phyloP scores from a whole-genome alignment of 2,329 filamentous ascomycete genomes.

The Botrytis elliptica region DNA sequence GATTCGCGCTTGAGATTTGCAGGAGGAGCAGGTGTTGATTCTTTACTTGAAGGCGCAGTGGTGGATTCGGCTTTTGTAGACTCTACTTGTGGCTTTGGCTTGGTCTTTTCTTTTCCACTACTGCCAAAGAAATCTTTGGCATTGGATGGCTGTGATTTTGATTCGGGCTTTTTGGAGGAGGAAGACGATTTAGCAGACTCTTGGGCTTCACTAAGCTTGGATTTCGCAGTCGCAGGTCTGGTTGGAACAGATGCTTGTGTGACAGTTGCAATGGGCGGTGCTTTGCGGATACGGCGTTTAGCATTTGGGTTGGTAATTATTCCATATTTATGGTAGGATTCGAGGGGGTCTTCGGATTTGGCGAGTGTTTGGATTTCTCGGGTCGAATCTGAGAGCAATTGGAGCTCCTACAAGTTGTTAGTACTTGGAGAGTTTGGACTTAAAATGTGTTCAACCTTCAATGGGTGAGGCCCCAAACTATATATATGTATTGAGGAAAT shows the following conservation, averaged over 20 bases:
- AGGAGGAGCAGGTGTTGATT: slow-evolving; percentile 32
- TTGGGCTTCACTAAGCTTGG: slow-evolving; percentile 21
- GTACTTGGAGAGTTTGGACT: neutral
- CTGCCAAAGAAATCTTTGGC: slow-evolving; percentile 41
- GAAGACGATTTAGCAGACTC: slow-evolving; percentile 23
- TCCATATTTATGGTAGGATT: slow-evolving; percentile 63
- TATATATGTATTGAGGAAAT: slow-evolving; percentile 83
- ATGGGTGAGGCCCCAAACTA: slow-evolving; percentile 69
- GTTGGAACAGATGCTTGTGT: slow-evolving; percentile 25
- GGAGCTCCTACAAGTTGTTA: slow-evolving; percentile 51
- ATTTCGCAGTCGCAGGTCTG: slow-evolving; percentile 23
- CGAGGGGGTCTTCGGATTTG: slow-evolving; percentile 57
- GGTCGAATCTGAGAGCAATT: slow-evolving; percentile 68
- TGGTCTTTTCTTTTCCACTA: slow-evolving; percentile 39
- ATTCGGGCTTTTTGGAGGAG: slow-evolving; percentile 25
- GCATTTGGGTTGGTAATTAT: slow-evolving; percentile 72
- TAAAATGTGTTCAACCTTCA: slow-evolving; percentile 51
- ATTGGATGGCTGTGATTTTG: slow-evolving; percentile 33
- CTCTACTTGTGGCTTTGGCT: slow-evolving; percentile 18
- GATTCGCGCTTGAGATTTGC: slow-evolving; percentile 55
- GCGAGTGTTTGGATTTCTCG: slow-evolving; percentile 59
- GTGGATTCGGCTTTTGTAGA: slow-evolving; percentile 23
- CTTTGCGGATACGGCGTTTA: slow-evolving; percentile 44
- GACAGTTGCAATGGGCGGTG: slow-evolving; percentile 35
- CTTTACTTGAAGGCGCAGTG: slow-evolving; percentile 30